phyloP scores from a whole-genome alignment of 495 filamentous ascomycete species.

The Penicillium dipodomyicola region DNA sequence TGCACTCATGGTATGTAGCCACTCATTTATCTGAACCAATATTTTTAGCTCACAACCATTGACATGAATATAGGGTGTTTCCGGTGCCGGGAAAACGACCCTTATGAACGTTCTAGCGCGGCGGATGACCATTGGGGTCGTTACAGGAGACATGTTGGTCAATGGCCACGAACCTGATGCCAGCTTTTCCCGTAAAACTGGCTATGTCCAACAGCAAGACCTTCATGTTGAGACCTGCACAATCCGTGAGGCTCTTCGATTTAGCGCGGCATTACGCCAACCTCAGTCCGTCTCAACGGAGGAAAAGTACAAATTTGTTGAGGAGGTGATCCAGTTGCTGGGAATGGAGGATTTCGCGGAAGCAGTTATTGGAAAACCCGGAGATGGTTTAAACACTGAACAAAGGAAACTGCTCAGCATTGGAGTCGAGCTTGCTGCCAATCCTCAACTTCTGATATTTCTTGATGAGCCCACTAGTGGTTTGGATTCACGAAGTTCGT shows the following conservation, averaged over 20 bases:
- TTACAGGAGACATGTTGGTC: constrained; percentile 55
- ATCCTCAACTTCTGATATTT: constrained; percentile 85
- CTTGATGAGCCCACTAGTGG: constrained; percentile 93
- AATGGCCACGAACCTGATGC: constrained; percentile 57
- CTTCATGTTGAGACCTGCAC: constrained; percentile 81
- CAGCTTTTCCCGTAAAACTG: constrained; percentile 87
- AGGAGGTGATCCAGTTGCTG: constrained; percentile 53
- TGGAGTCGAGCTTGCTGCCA: constrained; percentile 87
- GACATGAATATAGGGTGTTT: constrained; percentile 32
- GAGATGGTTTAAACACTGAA: constrained; percentile 79
- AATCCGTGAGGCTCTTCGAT: constrained; percentile 46
- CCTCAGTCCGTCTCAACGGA: constrained; percentile 49
- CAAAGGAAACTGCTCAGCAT: constrained; percentile 88
- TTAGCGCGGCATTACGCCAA: constrained; percentile 77
- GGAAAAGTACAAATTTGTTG: constrained; percentile 52
- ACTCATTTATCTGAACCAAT: background rate
- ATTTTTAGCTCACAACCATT: background rate
- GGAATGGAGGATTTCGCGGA: constrained; percentile 48
- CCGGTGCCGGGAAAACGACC: constrained; percentile 67
- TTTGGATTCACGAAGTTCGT: constrained; percentile 80
- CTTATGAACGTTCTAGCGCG: constrained; percentile 61
- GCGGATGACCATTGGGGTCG: constrained; percentile 51
- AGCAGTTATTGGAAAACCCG: constrained; percentile 45
- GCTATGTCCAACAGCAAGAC: constrained; percentile 94
- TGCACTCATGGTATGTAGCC: constrained; percentile 50